A percentile compares a stretch with the other conserved stretches of the same genome.
phyloP scores from a whole-genome alignment of 2,329 filamentous ascomycete species.

The Microsporum canis region DNA sequence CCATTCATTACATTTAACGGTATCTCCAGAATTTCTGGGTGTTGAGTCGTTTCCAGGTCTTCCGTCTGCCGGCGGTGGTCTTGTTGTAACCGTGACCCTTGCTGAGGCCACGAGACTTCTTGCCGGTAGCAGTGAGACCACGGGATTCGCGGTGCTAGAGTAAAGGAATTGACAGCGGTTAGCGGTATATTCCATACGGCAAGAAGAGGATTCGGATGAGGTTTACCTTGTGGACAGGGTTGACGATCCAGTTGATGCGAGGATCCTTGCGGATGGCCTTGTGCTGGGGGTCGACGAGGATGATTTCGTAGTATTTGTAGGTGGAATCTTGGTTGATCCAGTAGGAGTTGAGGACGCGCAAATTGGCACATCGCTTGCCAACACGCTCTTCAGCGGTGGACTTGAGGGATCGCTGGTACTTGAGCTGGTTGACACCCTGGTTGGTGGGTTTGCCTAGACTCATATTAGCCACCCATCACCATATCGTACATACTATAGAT shows the following conservation, averaged over 20 bases:
- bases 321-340: conserved; percentile 99
- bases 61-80: conserved; percentile 90
- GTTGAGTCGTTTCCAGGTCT: conserved; percentile 99
- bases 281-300: conserved; percentile 99
- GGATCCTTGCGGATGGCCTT: conserved; percentile 98
- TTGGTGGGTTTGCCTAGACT: conserved; percentile 94
- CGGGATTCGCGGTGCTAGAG: conserved; percentile 83
- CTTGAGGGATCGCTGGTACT: conserved; percentile 99
- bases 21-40: conserved; percentile 98
- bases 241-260: conserved; percentile 99
- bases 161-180: background rate
- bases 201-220: background rate
- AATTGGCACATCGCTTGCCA: conserved; percentile 95
- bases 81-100: conserved; percentile 99
- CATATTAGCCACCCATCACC: background rate
- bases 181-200: conserved; percentile 4
- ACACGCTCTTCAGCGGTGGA: conserved; percentile 99
- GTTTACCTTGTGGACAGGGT: conserved; percentile 83
- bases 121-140: conserved; percentile 95
- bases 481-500: background rate
- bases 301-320: conserved; percentile 99
- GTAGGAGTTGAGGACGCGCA: conserved; percentile 99
- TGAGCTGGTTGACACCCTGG: conserved; percentile 99
- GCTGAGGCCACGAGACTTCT: conserved; percentile 99
- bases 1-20: conserved; percentile 45